A percentile compares a stretch with the other conserved stretches of the same genome.
Conservation (phyloP, 148 eudicot species). For the Chenopodium quinoa region DNA sequence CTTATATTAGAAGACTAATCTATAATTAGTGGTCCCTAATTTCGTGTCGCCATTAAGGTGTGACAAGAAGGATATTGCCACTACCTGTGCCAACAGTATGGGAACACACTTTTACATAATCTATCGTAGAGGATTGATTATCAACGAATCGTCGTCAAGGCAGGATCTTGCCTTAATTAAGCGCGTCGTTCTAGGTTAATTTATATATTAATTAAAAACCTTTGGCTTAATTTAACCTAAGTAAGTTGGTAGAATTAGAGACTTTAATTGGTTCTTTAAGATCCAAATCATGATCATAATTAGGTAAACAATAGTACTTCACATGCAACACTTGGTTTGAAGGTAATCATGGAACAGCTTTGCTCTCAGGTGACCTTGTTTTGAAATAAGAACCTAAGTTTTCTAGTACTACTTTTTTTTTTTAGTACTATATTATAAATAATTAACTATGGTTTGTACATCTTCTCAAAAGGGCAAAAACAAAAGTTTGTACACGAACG, state of each 20-base stretch:
- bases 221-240: slow-evolving; percentile 11
- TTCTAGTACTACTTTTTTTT: background rate
- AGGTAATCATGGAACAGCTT: slow-evolving; percentile 22
- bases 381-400: slow-evolving; percentile 8
- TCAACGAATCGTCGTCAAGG: slow-evolving; percentile 28
- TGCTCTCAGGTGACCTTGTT: slow-evolving; percentile 24
- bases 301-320: slow-evolving; percentile 6
- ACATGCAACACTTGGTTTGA: slow-evolving; percentile 21
- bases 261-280: slow-evolving; percentile 19
- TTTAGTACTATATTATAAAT: too few relatives aligned
- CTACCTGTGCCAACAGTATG: slow-evolving; percentile 32
- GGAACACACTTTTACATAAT: slow-evolving; percentile 21
- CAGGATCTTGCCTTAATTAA: slow-evolving; percentile 49
- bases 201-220: background rate
- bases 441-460: background rate
- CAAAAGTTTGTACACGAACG: slow-evolving; percentile 2
- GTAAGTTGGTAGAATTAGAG: slow-evolving; percentile 16
- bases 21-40: slow-evolving; percentile 51
- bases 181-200: slow-evolving; percentile 29
- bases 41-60: slow-evolving; percentile 35
- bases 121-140: slow-evolving; percentile 20
- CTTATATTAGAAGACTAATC: background rate
- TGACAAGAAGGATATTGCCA: slow-evolving; percentile 40
- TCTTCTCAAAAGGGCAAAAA: slow-evolving; percentile 1
- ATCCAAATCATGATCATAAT: slow-evolving; percentile 12